Evolutionary conservation across 495 filamentous ascomycete species (phyloP).

Genomic region (Immersiella caudata): DNA sequence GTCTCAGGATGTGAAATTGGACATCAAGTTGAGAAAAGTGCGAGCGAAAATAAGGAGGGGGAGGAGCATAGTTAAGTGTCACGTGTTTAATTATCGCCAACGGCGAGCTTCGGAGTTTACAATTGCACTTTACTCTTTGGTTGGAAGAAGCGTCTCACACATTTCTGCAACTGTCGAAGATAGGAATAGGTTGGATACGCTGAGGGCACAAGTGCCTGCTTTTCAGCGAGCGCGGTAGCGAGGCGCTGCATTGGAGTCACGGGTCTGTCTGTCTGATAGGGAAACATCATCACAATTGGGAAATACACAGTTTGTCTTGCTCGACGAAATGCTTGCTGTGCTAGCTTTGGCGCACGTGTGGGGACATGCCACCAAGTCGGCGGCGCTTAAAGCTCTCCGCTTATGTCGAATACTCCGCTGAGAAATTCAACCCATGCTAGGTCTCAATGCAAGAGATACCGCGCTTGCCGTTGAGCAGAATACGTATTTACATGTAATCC

Average conservation of each 20-base stretch:
- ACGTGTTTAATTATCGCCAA: background rate
- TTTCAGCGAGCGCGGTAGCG: background rate
- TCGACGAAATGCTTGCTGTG: background rate
- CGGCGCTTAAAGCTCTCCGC: too few relatives aligned
- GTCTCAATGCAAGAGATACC: background rate
- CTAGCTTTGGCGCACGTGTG: background rate
- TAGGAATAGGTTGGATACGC: background rate
- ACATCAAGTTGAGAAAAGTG: background rate
- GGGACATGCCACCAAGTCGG: background rate
- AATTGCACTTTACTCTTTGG: background rate
- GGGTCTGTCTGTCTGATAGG: background rate
- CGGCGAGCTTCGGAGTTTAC: background rate
- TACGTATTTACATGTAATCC: constrained; percentile 4
- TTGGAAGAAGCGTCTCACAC: background rate
- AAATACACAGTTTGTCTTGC: background rate
- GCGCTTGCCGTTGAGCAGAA: background rate
- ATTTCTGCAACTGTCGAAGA: background rate
- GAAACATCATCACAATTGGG: background rate
- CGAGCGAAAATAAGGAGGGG: background rate
- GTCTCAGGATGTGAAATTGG: background rate
- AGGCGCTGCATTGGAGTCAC: background rate
- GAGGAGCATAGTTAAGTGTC: background rate
- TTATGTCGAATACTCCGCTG: background rate
- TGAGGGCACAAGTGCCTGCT: background rate
- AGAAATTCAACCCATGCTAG: background rate